Evolutionary conservation across 768 basidiomycete genomes (phyloP).

Genomic region (Tylopilus cervinicoccineus): DNA sequence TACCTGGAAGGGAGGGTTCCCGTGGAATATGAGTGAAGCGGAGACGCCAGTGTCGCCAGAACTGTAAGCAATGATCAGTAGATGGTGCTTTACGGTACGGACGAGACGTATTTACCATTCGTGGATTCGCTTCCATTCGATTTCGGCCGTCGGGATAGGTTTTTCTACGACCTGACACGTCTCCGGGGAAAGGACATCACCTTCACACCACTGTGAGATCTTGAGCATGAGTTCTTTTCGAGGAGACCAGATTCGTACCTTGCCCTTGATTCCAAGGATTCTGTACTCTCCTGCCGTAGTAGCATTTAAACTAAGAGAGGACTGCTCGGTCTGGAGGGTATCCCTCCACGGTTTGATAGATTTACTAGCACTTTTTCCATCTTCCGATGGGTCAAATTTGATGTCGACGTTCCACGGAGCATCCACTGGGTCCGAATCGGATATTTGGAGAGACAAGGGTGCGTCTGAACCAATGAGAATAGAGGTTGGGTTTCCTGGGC

Average conservation of each 20-base stretch:
- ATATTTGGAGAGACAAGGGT: slow-evolving; percentile 48
- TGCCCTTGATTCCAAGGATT: slow-evolving; percentile 66
- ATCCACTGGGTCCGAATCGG: slow-evolving; percentile 57
- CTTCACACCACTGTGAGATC: slow-evolving; percentile 59
- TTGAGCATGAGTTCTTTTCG: slow-evolving; percentile 1
- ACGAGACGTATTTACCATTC: slow-evolving; percentile 60
- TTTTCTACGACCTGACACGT: slow-evolving; percentile 72
- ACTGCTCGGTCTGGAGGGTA: slow-evolving; percentile 47
- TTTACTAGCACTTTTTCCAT: slow-evolving; percentile 36
- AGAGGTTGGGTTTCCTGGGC: slow-evolving; percentile 62
- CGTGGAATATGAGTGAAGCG: slow-evolving; percentile 80
- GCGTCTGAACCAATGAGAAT: slow-evolving; percentile 70
- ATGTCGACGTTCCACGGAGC: slow-evolving; percentile 65
- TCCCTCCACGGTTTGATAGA: slow-evolving; percentile 60
- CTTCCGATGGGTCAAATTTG: slow-evolving; percentile 53
- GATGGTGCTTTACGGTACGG: slow-evolving; percentile 4
- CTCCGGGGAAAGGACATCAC: slow-evolving; percentile 82
- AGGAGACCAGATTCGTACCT: slow-evolving; percentile 33
- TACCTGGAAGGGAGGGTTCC: slow-evolving; percentile 85
- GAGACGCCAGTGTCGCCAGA: slow-evolving; percentile 91
- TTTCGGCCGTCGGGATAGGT: slow-evolving; percentile 76
- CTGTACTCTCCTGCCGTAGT: slow-evolving; percentile 74
- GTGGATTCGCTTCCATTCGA: slow-evolving; percentile 85
- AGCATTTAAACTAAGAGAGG: slow-evolving; percentile 47
- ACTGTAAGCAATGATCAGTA: slow-evolving; percentile 34